Base-by-base conservation (phyloP, 1,284 basidiomycete genomes). In the Ustilago shanxiensis region DNA sequence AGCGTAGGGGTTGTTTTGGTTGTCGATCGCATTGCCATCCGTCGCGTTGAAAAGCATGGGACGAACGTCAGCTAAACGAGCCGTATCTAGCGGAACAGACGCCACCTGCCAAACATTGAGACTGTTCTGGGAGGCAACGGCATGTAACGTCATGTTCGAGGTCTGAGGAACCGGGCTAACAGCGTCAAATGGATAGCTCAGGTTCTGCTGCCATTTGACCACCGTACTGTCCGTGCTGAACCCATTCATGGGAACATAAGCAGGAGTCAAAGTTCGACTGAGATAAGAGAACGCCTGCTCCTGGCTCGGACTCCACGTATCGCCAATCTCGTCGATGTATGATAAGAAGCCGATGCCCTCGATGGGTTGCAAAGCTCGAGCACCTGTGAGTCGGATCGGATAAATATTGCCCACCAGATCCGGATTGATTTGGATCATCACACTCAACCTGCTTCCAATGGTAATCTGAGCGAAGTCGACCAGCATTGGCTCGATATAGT, bases 71-170 rank as follows among this genome's bases (percentile, higher is more conserved):
- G 68, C 73, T 26, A 75, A n/a, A 24, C 59, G 65, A n/a, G 60
- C 73, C 3, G 77, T 77, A 59, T 77, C 66, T 16, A 79, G 54
- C 2, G 77, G 77, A 33, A 61, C 49, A 24, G 72, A 66, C 4
- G 77, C 77, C 7, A 79, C 28, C 61, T 79, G 77, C 77, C 77
- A 79, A 2, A 79, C 77, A 24, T 79, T 79, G 51, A 79, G 73
- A 28, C 68, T 72, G 53, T 68, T 68, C 61, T 79, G 77, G 2
- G 77, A 76, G n/a, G 73, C 69, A 0, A 76, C 72, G 9, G 77
- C 77, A 39, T 79, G 77, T 11, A 79, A 58, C 18, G 77, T 79
- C 72, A 77, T 66, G 54, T 73, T 73, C 35, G 73, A 70, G 1
- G 45, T 44, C 35, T 39, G 41, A 3, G 70, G 77, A 1, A 76